Evolutionary conservation across 768 basidiomycete species (phyloP).

Genomic region (Leccinellum rugosiceps): DNA sequence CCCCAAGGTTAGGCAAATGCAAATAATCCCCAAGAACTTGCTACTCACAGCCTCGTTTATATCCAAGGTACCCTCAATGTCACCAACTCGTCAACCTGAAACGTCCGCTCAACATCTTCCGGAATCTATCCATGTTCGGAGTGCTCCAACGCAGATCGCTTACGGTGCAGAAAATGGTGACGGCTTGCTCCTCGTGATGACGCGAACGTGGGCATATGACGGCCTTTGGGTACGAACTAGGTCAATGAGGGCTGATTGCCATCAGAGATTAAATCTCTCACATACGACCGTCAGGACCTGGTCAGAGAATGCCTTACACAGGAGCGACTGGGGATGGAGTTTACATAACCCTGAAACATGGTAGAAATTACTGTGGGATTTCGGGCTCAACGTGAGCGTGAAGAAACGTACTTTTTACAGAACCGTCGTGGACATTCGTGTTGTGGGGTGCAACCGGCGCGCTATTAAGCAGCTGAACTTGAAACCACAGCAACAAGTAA

Average conservation of each 20-base stretch:
- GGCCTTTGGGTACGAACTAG: constrained; percentile 9
- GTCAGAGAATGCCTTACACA: neutral
- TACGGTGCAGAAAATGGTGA: neutral
- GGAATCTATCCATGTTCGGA: neutral
- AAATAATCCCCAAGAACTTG: constrained; percentile 11
- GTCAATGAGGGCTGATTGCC: neutral
- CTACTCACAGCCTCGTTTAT: constrained; percentile 14
- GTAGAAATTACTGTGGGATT: neutral
- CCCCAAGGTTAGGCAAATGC: constrained; percentile 21
- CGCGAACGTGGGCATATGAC: constrained; percentile 6
- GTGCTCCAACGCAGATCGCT: neutral
- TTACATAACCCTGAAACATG: neutral
- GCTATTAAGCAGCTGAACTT: neutral
- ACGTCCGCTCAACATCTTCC: neutral
- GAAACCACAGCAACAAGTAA: neutral
- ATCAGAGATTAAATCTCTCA: neutral
- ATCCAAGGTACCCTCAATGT: neutral
- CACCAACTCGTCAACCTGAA: neutral
- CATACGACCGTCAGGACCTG: neutral
- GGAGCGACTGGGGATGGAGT: neutral
- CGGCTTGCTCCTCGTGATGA: neutral
- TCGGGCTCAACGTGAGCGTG: neutral
- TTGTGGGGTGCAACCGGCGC: too few species aligned
- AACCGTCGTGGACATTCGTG: too few species aligned
- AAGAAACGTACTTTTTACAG: neutral